Evolutionary conservation across 495 filamentous ascomycete genomes (phyloP), one percentile per base, ranked within the genome.

Genomic region (Aspergillus saccharolyticus): DNA sequence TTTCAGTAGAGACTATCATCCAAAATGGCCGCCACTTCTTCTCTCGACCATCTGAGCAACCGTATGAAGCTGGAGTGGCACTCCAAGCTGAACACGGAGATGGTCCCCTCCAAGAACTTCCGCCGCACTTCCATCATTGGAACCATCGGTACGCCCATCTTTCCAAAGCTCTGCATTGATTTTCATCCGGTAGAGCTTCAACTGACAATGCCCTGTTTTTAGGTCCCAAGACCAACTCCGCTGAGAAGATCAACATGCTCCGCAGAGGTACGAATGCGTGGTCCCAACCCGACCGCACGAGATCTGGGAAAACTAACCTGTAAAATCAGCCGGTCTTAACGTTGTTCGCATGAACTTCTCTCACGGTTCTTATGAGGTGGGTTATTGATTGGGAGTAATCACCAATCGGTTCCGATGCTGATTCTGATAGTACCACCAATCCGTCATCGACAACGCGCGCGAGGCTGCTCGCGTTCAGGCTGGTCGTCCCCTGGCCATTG

Each of bases 261-360:
- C 89, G 92, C 70, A 85, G 78, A 65, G 80, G 84, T 84, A 77
- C 48, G 68, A 16, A 44, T 39, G 51, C 25, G 28, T 44, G 19
- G 45, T 50, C 42, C 25, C 49, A 39, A 30, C 20, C 59, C 57
- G 14, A 4, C 22, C 15, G 17, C 20, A 4, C 25, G 10, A 30
- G 12, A 44, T 49, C 21, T 16, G 44, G 17, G 42, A 59, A n/a
- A n/a, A 54, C 58, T 72, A 55, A 71, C 68, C 55, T 33, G 44
- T n/a, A 50, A 50, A n/a, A 50, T 60, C 58, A 86, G 86, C 85
- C 60, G 94, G 94, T 73, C 85, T 97, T 60, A 97, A 97, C 74
- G 91, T 98, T 59, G 94, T 97, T 61, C 95, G 94, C 73, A 95
- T 96, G 91, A 98, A 98, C 85, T 98, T 97, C 74, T 97, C 93